A percentile compares a stretch with the other conserved stretches of the same genome.
phyloP scores from a whole-genome alignment of 2,329 filamentous ascomycete genomes.

The Penicillium sp. region DNA sequence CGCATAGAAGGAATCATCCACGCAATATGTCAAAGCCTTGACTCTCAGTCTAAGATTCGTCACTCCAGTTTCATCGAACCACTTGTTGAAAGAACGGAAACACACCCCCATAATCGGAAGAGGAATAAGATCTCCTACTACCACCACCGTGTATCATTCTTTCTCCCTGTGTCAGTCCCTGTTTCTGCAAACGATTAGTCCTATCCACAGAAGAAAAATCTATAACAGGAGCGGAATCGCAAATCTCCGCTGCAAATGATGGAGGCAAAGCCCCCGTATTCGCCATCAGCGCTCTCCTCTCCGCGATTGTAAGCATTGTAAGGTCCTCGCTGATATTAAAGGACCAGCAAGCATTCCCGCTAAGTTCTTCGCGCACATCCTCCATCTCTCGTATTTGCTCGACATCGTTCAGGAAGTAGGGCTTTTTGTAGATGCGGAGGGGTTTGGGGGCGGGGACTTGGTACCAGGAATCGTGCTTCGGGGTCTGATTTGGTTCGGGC shows the following conservation, averaged over 20 bases:
- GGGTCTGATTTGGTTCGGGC: neutral
- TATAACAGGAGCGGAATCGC: neutral
- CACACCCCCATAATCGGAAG: neutral
- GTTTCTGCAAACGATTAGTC: neutral
- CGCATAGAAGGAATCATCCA: no score
- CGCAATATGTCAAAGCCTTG: no score
- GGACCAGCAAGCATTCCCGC: neutral
- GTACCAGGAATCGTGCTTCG: neutral
- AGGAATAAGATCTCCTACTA: neutral
- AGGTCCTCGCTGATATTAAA: neutral
- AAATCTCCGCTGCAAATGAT: neutral
- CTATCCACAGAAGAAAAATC: no score
- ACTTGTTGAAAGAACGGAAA: neutral
- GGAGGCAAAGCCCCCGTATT: neutral
- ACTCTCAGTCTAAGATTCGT: neutral
- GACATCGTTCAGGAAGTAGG: neutral
- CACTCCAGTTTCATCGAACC: neutral
- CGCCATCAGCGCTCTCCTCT: slow-evolving; percentile 1
- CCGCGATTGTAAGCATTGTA: neutral
- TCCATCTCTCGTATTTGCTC: neutral
- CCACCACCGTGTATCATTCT: neutral
- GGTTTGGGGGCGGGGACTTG: neutral
- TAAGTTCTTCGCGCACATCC: neutral
- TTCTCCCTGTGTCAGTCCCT: neutral
- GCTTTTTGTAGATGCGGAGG: neutral